Percentiles rank a stretch among this genome's conserved stretches.
phyloP scores from a whole-genome alignment of 352 stramenopile genomes.

The Phytophthora pisi region DNA sequence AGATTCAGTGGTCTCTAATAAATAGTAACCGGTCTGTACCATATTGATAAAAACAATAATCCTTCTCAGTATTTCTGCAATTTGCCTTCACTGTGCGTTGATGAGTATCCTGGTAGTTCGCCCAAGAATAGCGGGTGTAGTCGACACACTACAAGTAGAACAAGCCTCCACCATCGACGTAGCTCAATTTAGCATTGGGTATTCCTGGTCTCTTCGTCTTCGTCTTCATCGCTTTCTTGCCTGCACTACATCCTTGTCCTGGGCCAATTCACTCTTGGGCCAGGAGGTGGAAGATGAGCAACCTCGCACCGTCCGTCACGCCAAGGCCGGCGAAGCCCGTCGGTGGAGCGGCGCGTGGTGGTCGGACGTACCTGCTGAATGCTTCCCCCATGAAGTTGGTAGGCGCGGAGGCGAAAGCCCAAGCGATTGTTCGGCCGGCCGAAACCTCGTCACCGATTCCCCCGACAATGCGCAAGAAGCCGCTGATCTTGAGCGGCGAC shows the following conservation, averaged over 20 bases:
- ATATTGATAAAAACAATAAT: too few species aligned
- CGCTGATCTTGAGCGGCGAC: slow-evolving; percentile 65
- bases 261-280: background rate
- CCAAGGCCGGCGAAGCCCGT: slow-evolving; percentile 57
- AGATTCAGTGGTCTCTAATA: too few species aligned
- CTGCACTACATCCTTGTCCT: slow-evolving; percentile 3
- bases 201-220: slow-evolving; percentile 24
- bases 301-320: slow-evolving; percentile 66
- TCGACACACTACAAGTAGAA: background rate
- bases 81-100: too few species aligned
- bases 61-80: too few species aligned
- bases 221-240: slow-evolving; percentile 4
- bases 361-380: slow-evolving; percentile 55
- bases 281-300: slow-evolving; percentile 33
- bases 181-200: slow-evolving; percentile 24
- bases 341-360: slow-evolving; percentile 32
- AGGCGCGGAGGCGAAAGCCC: slow-evolving; percentile 16
- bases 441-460: slow-evolving; percentile 37
- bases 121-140: slow-evolving; percentile 17
- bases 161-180: background rate
- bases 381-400: slow-evolving; percentile 55
- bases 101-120: background rate
- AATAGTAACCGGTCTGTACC: too few species aligned
- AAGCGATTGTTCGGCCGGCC: slow-evolving; percentile 30
- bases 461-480: slow-evolving; percentile 54